Conservation (phyloP, 441 rosid species). For the Rhodomyrtus psidioides region DNA sequence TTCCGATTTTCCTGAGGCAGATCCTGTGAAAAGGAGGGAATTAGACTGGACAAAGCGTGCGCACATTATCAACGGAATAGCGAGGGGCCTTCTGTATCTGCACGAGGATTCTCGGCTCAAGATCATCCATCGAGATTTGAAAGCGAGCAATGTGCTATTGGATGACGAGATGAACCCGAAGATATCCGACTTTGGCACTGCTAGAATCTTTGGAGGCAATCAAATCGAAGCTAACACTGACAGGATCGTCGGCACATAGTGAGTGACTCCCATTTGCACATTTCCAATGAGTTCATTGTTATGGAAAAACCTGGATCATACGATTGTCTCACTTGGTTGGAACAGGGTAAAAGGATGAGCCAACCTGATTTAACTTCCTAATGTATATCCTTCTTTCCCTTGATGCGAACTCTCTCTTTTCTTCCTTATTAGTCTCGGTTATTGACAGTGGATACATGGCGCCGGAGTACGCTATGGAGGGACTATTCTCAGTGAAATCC, state of each 20-base stretch:
- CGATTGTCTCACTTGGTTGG: background rate
- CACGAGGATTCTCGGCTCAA: constrained; percentile 43
- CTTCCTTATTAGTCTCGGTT: background rate
- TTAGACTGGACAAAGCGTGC: constrained; percentile 31
- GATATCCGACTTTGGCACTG: constrained; percentile 52
- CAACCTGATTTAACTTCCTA: background rate
- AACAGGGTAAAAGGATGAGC: background rate
- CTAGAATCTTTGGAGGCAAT: constrained; percentile 38
- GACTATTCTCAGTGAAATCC: constrained; percentile 31
- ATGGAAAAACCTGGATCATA: background rate
- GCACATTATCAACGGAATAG: constrained; percentile 31
- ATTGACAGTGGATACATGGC: constrained; percentile 50
- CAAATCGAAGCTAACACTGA: constrained; percentile 38
- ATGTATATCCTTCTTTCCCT: background rate
- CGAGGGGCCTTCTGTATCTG: constrained; percentile 39
- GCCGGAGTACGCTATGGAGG: constrained; percentile 39
- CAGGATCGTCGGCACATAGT: constrained; percentile 47
- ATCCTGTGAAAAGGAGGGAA: constrained; percentile 10
- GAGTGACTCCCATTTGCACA: background rate
- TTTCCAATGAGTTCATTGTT: background rate
- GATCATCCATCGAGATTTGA: constrained; percentile 42
- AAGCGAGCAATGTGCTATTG: constrained; percentile 42
- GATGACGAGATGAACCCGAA: constrained; percentile 42
- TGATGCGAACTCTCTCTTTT: background rate
- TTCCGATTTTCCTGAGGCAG: constrained; percentile 2